Base-by-base conservation (phyloP, 1,139 yeast species). In the Wickerhamomyces sp. region DNA sequence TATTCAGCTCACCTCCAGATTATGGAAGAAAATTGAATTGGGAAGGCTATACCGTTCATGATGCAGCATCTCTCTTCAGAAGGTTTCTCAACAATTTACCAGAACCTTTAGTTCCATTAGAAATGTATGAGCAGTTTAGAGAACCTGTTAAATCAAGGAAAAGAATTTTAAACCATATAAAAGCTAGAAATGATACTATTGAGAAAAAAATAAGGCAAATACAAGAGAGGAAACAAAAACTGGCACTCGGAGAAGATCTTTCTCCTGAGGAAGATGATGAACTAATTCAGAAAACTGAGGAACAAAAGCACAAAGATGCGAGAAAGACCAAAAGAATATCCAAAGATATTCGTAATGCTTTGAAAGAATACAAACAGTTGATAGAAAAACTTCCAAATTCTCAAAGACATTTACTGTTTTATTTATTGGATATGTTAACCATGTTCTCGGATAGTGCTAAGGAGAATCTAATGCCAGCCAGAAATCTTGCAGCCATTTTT, bases 21-120 rank as follows among this genome's bases (percentile, higher is more conserved):
- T 94, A 81, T 58, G 99, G 98, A 19, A 78, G 88, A 44, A 85
- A 83, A 50, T 72, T 90, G 34, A 77, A 74, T 47, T 92, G 98
- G 98, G 88, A 85, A 40, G 94, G 95, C 1, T 92, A 80, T 62
- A 88, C 89, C 4, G 97, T 92, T n/a, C 98, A 94, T 63, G 98
- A 94, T 61, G 97, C 97, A 1, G 96, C 97, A 3, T 86, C 95
- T 22, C 72, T 92, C 27, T 73, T 92, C 43, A 72, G 97, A 56
- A 70, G 98, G 44, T 92, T 77, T 58, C 72, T 94, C 47, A 88
- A 90, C 58, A 83, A 90, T 33, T 72, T 92, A 42, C 95, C 96
- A 1, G 97, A 92, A 55, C 97, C 98, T 0, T 72, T 92, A 40
- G 80, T 92, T 17, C 97, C 97, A 0, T 66, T 88, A 35, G 76